Base-by-base conservation (phyloP, 805 yeast genomes). In the Candida jianshihensis region DNA sequence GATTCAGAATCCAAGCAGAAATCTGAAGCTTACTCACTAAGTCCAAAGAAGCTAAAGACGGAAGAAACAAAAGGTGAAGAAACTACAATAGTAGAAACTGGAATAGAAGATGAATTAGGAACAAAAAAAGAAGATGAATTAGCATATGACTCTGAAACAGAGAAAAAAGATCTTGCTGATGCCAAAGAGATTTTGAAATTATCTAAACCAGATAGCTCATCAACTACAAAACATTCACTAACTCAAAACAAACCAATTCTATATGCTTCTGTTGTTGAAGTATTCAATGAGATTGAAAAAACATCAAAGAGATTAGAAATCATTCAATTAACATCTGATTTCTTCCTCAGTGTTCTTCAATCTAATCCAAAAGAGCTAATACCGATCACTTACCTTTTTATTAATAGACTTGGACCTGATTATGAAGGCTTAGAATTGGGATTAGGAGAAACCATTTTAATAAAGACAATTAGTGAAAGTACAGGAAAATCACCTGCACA, bases 351-450 rank as follows among this genome's bases (percentile, higher is more conserved):
- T 29, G 78, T 87, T 0, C 63, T 92, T 36, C 56, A 68, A 19
- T 65, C 71, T 30, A 68, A 75, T 30, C 74, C 78, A 3, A 45
- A 57, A 4, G 74, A 71, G 31, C 60, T 92, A 36, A 69, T 85
- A 6, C 76, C 74, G 37, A 78, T 86, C 2, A 82, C 89, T 1
- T 92, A 90, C 49, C 68, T 92, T 14, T 83, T 84, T 60, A 88
- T 90, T 54, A 90, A 90, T 56, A 66, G 90, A 42, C 63, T 89
- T 9, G 96, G 97, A 0, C 98, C 98, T 0, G 98, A 92, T 56
- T 92, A 92, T 54, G 96, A 87, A 54, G 97, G 94, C 21, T 63
- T 90, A 39, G 98, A 92, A 53, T 66, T 92, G 19, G 98, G 98
- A 0, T 68, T 92, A 3, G 98, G 98, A 14, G 98, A 92, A 57